Percentiles rank a stretch among this genome's conserved stretches.
These are phyloP conservation scores for Aquanectria penicillioides DNA, from an alignment of 2,329 filamentous ascomycete genomes.

Conservation along the genomic window DNA sequence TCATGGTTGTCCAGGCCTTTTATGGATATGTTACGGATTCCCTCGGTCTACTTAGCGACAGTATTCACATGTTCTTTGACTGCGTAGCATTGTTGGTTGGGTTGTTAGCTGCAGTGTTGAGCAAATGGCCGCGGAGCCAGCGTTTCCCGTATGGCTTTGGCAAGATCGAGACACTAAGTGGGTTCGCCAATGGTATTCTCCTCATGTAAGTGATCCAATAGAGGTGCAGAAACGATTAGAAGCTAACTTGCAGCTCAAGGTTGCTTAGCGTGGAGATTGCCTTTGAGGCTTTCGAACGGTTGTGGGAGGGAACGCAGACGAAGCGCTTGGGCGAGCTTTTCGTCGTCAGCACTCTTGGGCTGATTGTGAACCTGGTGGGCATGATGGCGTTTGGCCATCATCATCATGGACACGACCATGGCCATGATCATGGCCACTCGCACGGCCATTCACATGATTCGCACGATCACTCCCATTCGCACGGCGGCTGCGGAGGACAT, in stretches of 20 bases:
- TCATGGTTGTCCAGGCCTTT: constrained; percentile 94
- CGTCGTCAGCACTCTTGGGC: constrained; percentile 85
- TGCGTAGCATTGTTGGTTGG: constrained; percentile 93
- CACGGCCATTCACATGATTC: constrained; percentile 29
- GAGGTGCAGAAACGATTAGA: neutral
- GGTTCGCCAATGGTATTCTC: constrained; percentile 96
- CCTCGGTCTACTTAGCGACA: constrained; percentile 93
- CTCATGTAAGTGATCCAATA: constrained; percentile 72
- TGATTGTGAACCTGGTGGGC: constrained; percentile 91
- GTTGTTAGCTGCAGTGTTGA: constrained; percentile 90
- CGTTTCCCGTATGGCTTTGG: constrained; percentile 95
- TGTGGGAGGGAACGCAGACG: constrained; percentile 85
- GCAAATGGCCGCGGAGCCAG: constrained; percentile 92
- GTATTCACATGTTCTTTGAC: constrained; percentile 99
- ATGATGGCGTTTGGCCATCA: constrained; percentile 85
- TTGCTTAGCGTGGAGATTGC: constrained; percentile 96
- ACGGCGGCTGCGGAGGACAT: constrained; percentile 50
- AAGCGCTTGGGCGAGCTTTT: constrained; percentile 87
- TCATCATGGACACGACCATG: constrained; percentile 62
- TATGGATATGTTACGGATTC: constrained; percentile 96
- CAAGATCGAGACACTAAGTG: constrained; percentile 95
- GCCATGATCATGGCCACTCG: constrained; percentile 49
- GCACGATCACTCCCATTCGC: constrained; percentile 47
- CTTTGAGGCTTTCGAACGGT: constrained; percentile 89
- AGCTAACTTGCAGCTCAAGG: constrained; percentile 54